A percentile compares a stretch with the other conserved stretches of the same genome.
These are phyloP conservation scores for Wickerhamomyces chaumierensis DNA, from an alignment of 805 yeast species.

Conservation along the genomic window DNA sequence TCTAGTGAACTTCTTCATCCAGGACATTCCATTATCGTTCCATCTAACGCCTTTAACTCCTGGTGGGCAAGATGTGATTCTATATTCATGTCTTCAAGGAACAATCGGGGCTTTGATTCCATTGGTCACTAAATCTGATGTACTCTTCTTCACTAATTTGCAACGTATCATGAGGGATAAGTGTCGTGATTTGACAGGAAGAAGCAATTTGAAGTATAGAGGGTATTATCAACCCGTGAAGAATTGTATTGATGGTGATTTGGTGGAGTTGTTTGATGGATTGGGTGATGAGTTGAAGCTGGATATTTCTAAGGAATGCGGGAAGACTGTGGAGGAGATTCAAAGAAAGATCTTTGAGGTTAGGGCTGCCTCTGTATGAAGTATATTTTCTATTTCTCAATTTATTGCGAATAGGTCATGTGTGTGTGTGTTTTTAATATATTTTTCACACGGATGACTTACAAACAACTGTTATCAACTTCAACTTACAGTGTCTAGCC, in stretches of 20 bases:
- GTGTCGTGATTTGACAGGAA: slow-evolving; percentile 30
- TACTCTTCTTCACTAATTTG: slow-evolving; percentile 42
- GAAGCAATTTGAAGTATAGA: slow-evolving; percentile 59
- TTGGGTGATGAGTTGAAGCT: slow-evolving; percentile 10
- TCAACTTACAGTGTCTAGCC: too few relatives aligned
- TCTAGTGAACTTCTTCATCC: slow-evolving; percentile 48
- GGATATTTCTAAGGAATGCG: slow-evolving; percentile 23
- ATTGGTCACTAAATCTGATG: slow-evolving; percentile 48
- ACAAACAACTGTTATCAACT: too few relatives aligned
- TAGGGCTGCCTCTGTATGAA: too few relatives aligned
- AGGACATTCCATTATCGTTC: slow-evolving; percentile 62
- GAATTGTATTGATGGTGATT: slow-evolving; percentile 79
- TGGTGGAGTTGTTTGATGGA: slow-evolving; percentile 40
- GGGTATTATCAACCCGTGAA: slow-evolving; percentile 76
- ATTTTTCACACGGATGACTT: too few relatives aligned
- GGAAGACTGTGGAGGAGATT: slow-evolving; percentile 36
- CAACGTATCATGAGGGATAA: slow-evolving; percentile 32
- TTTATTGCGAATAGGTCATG: too few relatives aligned
- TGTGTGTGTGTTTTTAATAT: too few relatives aligned
- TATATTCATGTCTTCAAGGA: slow-evolving; percentile 76
- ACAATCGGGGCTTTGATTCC: slow-evolving; percentile 70
- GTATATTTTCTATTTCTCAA: too few relatives aligned
- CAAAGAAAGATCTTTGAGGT: slow-evolving; percentile 3
- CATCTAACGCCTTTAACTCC: slow-evolving; percentile 38
- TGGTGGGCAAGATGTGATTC: slow-evolving; percentile 55